Percentiles rank a stretch among this genome's conserved stretches.
These are phyloP conservation scores for Aspergillus novofumigatus DNA, from an alignment of 2,329 filamentous ascomycete genomes.

Conservation along the genomic window DNA sequence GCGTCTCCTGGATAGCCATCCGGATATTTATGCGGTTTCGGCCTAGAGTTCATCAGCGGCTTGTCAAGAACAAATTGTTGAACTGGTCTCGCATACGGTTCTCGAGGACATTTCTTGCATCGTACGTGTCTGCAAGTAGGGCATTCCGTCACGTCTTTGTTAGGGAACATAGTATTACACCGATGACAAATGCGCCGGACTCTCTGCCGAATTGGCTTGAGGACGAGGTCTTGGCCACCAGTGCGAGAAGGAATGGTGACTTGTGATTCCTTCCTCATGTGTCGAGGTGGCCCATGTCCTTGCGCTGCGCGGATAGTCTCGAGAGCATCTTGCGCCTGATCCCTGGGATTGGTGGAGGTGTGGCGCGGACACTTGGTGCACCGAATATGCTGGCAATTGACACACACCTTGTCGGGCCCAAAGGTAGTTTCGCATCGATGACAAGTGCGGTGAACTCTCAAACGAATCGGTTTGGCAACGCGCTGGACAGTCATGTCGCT, in stretches of 20 bases:
- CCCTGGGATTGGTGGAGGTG: conserved; percentile 62
- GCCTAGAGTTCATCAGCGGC: conserved; percentile 19
- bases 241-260: conserved; percentile 58
- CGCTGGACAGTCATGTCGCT: conserved; percentile 34
- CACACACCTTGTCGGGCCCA: conserved; percentile 67
- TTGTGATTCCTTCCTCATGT: conserved; percentile 31
- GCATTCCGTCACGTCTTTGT: conserved; percentile 58
- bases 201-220: conserved; percentile 67
- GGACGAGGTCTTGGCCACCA: conserved; percentile 66
- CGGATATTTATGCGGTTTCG: conserved; percentile 41
- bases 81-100: conserved; percentile 58
- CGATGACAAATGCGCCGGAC: conserved; percentile 72
- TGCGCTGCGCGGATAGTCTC: conserved; percentile 15
- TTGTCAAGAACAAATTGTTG: background rate
- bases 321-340: conserved; percentile 46
- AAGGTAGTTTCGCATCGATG: conserved; percentile 76
- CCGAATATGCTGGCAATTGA: conserved; percentile 70
- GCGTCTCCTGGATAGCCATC: conserved; percentile 44
- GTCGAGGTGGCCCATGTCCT: conserved; percentile 35
- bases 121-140: conserved; percentile 65
- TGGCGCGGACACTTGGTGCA: conserved; percentile 77
- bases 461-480: conserved; percentile 44
- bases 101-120: conserved; percentile 75
- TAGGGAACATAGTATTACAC: conserved; percentile 61
- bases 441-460: conserved; percentile 57